phyloP scores from a whole-genome alignment of 495 filamentous ascomycete genomes.

The Margaritispora aquatica region DNA sequence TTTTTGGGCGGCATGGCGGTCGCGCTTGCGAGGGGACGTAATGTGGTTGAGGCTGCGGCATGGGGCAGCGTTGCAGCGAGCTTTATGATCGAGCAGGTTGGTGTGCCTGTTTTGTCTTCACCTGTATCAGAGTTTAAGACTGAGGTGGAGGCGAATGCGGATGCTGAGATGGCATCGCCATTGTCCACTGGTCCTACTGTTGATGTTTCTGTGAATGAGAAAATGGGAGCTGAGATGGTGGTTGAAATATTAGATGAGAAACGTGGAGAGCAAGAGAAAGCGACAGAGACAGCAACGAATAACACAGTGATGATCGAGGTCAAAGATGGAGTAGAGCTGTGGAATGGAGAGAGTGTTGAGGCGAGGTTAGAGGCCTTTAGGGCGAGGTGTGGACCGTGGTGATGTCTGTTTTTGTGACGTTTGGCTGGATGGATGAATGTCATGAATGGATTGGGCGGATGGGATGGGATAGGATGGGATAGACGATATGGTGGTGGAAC shows the following conservation, averaged over 20 bases:
- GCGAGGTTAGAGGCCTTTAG: constrained; percentile 48
- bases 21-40: constrained; percentile 58
- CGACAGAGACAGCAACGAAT: too few species aligned
- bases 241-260: too few species aligned
- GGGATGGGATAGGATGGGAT: background rate
- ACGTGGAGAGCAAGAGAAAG: background rate
- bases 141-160: background rate
- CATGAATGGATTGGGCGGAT: background rate
- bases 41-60: constrained; percentile 61
- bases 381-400: constrained; percentile 15
- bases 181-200: too few species aligned
- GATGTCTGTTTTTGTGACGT: background rate
- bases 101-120: constrained; percentile 57
- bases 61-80: constrained; percentile 84
- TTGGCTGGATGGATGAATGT: background rate
- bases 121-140: background rate
- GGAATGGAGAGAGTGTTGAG: constrained; percentile 40
- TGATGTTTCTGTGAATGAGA: too few species aligned
- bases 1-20: constrained; percentile 83
- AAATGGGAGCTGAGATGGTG: too few species aligned
- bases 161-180: background rate
- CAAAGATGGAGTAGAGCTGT: too few species aligned
- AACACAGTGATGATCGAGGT: too few species aligned
- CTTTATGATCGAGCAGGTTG: constrained; percentile 92
- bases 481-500: too few species aligned